A percentile compares a stretch with the other conserved stretches of the same genome.
These are phyloP conservation scores for Tremellales sp. DNA, from an alignment of 1,284 basidiomycete species.

Conservation along the genomic window DNA sequence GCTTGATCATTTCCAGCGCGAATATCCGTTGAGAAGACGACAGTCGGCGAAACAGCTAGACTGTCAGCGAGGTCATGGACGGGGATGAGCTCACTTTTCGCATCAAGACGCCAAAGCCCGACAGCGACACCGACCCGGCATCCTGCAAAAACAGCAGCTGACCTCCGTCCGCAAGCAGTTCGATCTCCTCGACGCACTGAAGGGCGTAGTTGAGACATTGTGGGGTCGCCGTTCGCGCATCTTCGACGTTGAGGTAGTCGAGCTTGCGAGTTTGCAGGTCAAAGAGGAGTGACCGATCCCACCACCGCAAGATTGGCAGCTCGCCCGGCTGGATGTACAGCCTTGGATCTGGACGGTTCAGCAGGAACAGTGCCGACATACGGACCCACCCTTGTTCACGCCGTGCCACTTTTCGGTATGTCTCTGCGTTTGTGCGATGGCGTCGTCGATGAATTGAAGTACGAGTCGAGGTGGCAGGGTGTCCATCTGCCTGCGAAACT, in stretches of 20 bases:
- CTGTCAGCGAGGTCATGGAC: background rate
- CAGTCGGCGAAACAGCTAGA: conserved; percentile 11
- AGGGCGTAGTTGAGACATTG: conserved; percentile 13
- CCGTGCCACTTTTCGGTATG: background rate
- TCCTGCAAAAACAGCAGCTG: conserved; percentile 22
- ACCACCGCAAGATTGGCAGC: background rate
- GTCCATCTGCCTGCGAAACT: background rate
- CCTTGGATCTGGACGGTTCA: background rate
- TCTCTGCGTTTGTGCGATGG: background rate
- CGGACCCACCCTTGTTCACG: background rate
- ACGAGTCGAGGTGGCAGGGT: background rate
- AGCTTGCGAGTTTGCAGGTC: background rate
- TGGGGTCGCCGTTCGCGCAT: background rate
- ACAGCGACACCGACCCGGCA: conserved; percentile 14
- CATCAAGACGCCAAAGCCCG: conserved; percentile 9
- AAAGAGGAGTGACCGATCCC: background rate
- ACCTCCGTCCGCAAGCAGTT: conserved; percentile 14
- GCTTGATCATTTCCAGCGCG: conserved; percentile 15
- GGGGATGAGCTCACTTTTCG: conserved; percentile 7
- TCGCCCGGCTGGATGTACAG: background rate
- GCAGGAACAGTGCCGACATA: background rate
- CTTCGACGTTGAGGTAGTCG: background rate
- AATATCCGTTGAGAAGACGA: conserved; percentile 10
- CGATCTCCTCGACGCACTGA: conserved; percentile 14
- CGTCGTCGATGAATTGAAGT: background rate